Conservation (phyloP, 2,329 filamentous ascomycete species). For the Leptographium wingfieldii region DNA sequence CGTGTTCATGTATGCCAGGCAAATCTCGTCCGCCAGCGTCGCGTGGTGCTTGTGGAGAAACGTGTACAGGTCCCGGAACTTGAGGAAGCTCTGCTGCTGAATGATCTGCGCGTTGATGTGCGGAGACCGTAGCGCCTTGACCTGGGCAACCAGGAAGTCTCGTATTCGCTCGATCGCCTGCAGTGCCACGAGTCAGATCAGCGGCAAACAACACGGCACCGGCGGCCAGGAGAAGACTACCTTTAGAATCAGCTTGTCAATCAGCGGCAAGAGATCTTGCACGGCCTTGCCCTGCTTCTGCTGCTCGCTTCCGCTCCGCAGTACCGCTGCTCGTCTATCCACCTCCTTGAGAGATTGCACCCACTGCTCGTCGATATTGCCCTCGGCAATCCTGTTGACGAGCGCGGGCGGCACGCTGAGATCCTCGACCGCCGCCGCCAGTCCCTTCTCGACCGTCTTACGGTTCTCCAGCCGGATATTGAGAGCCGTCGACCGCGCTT, state of each 20-base stretch:
- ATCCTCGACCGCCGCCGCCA: constrained; percentile 84
- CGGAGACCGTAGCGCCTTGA: constrained; percentile 85
- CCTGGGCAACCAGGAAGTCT: constrained; percentile 87
- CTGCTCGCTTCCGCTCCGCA: constrained; percentile 32
- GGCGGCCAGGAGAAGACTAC: constrained; percentile 26
- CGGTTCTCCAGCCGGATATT: constrained; percentile 81
- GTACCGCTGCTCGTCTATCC: constrained; percentile 60
- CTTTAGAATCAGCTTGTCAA: constrained; percentile 75
- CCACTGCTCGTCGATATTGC: constrained; percentile 82
- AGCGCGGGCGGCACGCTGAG: constrained; percentile 76
- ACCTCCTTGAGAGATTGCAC: constrained; percentile 71
- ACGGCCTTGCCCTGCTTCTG: constrained; percentile 54
- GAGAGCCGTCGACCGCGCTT: constrained; percentile 70
- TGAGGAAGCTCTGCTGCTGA: constrained; percentile 82
- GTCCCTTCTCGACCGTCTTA: constrained; percentile 73
- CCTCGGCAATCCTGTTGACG: constrained; percentile 76
- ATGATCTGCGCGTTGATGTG: constrained; percentile 97
- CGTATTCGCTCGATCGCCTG: constrained; percentile 85
- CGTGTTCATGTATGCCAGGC: constrained; percentile 89
- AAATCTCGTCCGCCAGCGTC: constrained; percentile 77
- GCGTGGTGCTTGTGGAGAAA: constrained; percentile 77
- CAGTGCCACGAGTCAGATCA: background rate
- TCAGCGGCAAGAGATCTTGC: constrained; percentile 70
- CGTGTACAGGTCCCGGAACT: constrained; percentile 74
- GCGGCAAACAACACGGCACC: background rate